These are phyloP conservation scores for Alectoria sarmentosa DNA, from an alignment of 495 filamentous ascomycete species.

Conservation along the genomic window DNA sequence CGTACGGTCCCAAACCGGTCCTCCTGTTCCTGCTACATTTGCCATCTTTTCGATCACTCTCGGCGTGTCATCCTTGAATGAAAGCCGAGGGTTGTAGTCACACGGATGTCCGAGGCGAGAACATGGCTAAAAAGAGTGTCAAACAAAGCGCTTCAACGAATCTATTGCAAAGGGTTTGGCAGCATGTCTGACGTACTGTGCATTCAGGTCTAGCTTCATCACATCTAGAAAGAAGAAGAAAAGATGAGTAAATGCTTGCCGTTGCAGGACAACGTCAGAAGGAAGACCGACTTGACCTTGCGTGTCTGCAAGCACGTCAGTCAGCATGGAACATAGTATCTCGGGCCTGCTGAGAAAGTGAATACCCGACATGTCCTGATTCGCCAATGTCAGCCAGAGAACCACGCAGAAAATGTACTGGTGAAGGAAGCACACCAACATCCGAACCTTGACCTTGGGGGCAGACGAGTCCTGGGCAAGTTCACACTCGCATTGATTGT, in stretches of 20 bases:
- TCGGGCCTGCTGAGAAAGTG: slow-evolving; percentile 8
- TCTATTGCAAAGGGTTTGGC: not conserved
- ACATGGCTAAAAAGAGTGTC: slow-evolving; percentile 40
- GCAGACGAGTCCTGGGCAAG: slow-evolving; percentile 43
- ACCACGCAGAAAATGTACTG: slow-evolving; percentile 16
- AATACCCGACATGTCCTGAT: slow-evolving; percentile 47
- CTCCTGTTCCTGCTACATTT: slow-evolving; percentile 1
- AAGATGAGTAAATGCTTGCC: not conserved
- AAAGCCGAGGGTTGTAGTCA: slow-evolving; percentile 50
- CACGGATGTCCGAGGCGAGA: slow-evolving; percentile 48
- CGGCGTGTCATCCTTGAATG: slow-evolving; percentile 50
- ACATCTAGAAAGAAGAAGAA: slow-evolving; percentile 36
- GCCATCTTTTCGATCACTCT: slow-evolving; percentile 48
- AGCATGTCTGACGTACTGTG: slow-evolving; percentile 34
- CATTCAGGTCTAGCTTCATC: slow-evolving; percentile 48
- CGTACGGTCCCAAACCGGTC: slow-evolving; percentile 20
- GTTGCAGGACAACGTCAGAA: not conserved
- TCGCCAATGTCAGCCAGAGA: slow-evolving; percentile 17
- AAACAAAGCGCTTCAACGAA: not conserved
- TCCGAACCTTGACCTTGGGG: slow-evolving; percentile 46
- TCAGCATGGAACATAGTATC: slow-evolving; percentile 2
- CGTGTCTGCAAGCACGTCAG: slow-evolving; percentile 34
- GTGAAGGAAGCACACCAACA: slow-evolving; percentile 39
- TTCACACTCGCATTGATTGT: slow-evolving; percentile 24
- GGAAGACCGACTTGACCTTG: slow-evolving; percentile 37